phyloP scores from a whole-genome alignment of 1,284 basidiomycete genomes.

The Boletellus deceptivus region DNA sequence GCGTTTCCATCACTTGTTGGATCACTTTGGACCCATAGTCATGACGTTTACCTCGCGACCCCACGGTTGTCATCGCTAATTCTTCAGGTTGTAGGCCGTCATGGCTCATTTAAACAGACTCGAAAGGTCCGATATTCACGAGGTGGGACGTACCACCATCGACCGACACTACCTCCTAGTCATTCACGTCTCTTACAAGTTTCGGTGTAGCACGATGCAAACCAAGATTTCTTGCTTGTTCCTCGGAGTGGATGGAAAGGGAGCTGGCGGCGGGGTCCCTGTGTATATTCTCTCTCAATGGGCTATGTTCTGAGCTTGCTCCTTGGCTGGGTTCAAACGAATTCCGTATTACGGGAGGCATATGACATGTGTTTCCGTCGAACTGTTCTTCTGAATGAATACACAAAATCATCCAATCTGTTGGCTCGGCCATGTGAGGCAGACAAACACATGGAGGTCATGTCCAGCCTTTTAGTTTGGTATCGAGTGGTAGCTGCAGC shows the following conservation, averaged over 20 bases:
- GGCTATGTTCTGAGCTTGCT: not conserved
- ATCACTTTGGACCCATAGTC: constrained; percentile 40
- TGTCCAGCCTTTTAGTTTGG: constrained; percentile 36
- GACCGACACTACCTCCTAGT: constrained; percentile 46
- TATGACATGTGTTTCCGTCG: constrained; percentile 39
- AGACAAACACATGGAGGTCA: constrained; percentile 41
- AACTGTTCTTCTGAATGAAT: constrained; percentile 46
- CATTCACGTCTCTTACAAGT: constrained; percentile 41
- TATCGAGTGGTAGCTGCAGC: constrained; percentile 1
- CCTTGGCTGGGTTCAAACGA: constrained; percentile 46
- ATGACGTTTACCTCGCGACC: no score
- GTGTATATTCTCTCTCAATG: constrained; percentile 9
- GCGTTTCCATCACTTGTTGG: constrained; percentile 36
- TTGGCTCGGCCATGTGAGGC: constrained; percentile 49
- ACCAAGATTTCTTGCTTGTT: constrained; percentile 5
- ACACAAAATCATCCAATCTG: constrained; percentile 44
- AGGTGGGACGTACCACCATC: constrained; percentile 45
- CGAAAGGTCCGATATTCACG: constrained; percentile 47
- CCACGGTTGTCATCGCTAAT: constrained; percentile 39
- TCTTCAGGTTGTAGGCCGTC: constrained; percentile 22
- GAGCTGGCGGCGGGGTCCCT: constrained; percentile 55
- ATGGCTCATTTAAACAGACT: constrained; percentile 34
- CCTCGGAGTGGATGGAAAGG: constrained; percentile 32
- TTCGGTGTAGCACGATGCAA: constrained; percentile 43
- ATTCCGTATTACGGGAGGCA: constrained; percentile 41